Base-by-base conservation (phyloP, 208 protist genomes). In the Spongospora subterranea region DNA sequence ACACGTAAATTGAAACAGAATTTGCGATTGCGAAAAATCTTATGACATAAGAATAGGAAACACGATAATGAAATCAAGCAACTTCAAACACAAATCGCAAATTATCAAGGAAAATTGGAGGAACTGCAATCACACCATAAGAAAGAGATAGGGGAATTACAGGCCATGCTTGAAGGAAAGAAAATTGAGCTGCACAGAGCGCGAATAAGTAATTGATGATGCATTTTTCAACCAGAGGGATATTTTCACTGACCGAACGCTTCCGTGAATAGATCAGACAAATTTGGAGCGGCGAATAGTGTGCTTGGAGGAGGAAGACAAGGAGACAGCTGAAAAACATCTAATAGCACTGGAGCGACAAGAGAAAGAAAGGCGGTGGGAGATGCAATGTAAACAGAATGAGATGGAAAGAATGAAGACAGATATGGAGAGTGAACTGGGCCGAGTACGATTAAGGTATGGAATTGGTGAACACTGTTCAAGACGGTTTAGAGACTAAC, bases 1-100 rank as follows among this genome's bases (percentile, higher is more conserved):
- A 82, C 6, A 43, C 6, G 71, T 82, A 82, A 82, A n/a, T 82
- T 35, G n/a, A 82, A 13, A 82, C 71, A 82, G 71, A 35, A n/a
- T 43, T 20, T 43, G 35, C 35, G 35, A 6, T 35, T 43, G n/a
- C n/a, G 71, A 39, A 43, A 35, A 45, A 20, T 13, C 6, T 35
- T 82, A n/a, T 43, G 54, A 65, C 20, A 17, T 17, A 29, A 65
- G 54, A 65, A 40, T n/a, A 43, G 71, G 35, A 6, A 43, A 43
- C n/a, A n/a, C n/a, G 71, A 82, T 20, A n/a, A 82, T 82, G 17
- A n/a, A 6, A 82, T 82, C 13, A 6, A 39, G 71, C 35, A 82
- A 43, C 6, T 82, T 6, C 13, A 60, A 60, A 60, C 6, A 60
- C 50, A 60, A 60, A 60, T 60, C 24, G 24, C 6, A 6, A 60